Percentiles rank a stretch among this genome's conserved stretches.
Evolutionary conservation across 495 filamentous ascomycete genomes (phyloP).

Genomic region (Collariella sp.): DNA sequence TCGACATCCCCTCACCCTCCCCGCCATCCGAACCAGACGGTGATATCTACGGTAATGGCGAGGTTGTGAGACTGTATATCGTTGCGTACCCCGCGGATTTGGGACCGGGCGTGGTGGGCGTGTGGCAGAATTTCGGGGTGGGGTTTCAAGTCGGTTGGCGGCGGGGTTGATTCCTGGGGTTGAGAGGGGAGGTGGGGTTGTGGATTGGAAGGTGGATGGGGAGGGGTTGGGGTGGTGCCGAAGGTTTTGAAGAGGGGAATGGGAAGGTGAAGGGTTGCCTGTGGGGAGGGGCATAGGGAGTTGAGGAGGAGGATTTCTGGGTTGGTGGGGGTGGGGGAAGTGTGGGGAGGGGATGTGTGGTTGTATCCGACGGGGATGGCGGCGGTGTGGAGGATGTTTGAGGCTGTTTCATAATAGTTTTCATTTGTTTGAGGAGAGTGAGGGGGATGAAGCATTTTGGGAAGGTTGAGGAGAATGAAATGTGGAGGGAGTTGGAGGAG

Average conservation of each 20-base stretch:
- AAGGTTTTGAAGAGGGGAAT: not conserved
- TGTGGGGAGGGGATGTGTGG: constrained; percentile 31
- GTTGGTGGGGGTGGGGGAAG: constrained; percentile 15
- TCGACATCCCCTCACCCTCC: constrained; percentile 19
- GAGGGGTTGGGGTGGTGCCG: no score
- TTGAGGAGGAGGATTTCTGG: constrained; percentile 30
- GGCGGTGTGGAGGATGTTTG: constrained; percentile 24
- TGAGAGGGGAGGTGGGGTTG: not conserved
- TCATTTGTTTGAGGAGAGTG: constrained; percentile 25
- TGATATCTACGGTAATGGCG: not conserved
- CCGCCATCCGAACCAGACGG: constrained; percentile 6
- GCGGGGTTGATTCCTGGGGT: constrained; percentile 27
- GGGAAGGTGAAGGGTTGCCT: constrained; percentile 6
- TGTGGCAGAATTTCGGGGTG: constrained; percentile 34
- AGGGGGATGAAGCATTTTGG: constrained; percentile 33
- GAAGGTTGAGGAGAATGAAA: constrained; percentile 22
- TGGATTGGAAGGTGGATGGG: not conserved
- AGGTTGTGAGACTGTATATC: constrained; percentile 25
- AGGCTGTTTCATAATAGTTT: constrained; percentile 32
- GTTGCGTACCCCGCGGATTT: constrained; percentile 28
- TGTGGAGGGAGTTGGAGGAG: constrained; percentile 33
- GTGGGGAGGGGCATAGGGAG: constrained; percentile 20
- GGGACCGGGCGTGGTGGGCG: constrained; percentile 21
- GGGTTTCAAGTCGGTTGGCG: constrained; percentile 33
- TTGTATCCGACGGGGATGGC: constrained; percentile 43